Base-by-base conservation (phyloP, 1,284 basidiomycete species). In the Tremellales sp. region DNA sequence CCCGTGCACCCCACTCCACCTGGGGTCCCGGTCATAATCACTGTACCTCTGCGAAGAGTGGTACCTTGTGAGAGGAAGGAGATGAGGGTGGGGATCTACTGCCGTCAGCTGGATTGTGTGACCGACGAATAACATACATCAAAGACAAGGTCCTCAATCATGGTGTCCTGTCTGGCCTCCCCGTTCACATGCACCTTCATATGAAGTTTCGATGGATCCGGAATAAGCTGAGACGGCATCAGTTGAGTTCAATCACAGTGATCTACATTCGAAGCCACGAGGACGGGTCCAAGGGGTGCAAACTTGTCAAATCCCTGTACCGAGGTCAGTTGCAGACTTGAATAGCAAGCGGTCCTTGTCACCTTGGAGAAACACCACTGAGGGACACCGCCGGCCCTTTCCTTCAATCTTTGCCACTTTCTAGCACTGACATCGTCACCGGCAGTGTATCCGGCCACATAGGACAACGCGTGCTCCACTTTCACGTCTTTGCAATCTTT, bases 61-160 rank as follows among this genome's bases (percentile, higher is more conserved):
- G 87, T 88, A 1, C 84, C 87, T 61, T 87, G 83, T 0, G 86
- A 88, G 21, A 90, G 78, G 74, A 82, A 85, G 0, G 86, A 76
- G 45, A 91, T 44, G 46, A 59, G 40, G 16, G 27, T 51, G 18
- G 32, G 14, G 3, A n/a, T 13, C 44, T 7, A 1, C 78, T 74
- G 81, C 35, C 14, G 42, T 19, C 4, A 43, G 10, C 34, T 38
- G 25, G 18, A 4, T 21, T 27, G 31, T 14, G 25, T 41, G 34
- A 36, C 18, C 8, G 18, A 26, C 9, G 8, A 31, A 6, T 7
- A 16, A 37, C 51, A 40, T 7, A 55, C 53, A 25, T 51, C 46
- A 31, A 55, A 58, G 6, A 58, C 26, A 5, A 58, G 46, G 42
- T 48, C 56, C 34, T 41, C 38, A 14, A 54, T 48, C 27, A 53